Base-by-base conservation (phyloP, 1,284 basidiomycete genomes). In the Pterulicium gracile region DNA sequence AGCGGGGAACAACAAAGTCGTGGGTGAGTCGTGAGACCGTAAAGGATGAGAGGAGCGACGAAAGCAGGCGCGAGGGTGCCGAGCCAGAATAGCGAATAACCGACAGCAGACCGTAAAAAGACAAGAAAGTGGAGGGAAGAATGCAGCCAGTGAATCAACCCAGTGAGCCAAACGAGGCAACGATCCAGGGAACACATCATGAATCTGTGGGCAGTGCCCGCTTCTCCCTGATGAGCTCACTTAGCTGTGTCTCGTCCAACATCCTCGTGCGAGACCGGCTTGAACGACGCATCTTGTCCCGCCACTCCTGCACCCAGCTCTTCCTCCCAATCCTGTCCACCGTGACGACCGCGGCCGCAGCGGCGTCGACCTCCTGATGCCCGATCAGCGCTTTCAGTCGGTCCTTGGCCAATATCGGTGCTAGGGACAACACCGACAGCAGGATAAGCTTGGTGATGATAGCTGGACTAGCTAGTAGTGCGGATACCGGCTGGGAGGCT, bases 381-480 rank as follows among this genome's bases (percentile, higher is more conserved):
- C 76, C 68, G 46, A 84, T 67, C 57, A 81, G 65, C 20, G 66
- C 59, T 20, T 75, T 74, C 14, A 88, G 66, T 44, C 69, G 69
- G 49, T 81, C 75, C 24, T 84, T 75, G 7, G 73, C 81, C 3
- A 89, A 67, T 48, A 89, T 85, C 10, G 86, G 86, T 14, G 86
- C 85, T 17, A 88, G 70, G 32, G 84, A 87, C 45, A 89, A 63
- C 55, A 86, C 72, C 13, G 84, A 82, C 5, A 89, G 63, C 52
- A 86, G 71, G 13, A 77, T 70, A 50, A 89, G 76, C 59, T 89
- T 88, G 53, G 77, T 54, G 47, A 89, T 68, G 58, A 88, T 81
- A 47, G 74, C 70, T 7, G 85, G 86, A 1, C 81, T 81, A 34
- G 79, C 67, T 24, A 89, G 63, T 15, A 88, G 61, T 14, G 80